phyloP scores from a whole-genome alignment of 257 asterid genomes.

The Solanum habrochaites region DNA sequence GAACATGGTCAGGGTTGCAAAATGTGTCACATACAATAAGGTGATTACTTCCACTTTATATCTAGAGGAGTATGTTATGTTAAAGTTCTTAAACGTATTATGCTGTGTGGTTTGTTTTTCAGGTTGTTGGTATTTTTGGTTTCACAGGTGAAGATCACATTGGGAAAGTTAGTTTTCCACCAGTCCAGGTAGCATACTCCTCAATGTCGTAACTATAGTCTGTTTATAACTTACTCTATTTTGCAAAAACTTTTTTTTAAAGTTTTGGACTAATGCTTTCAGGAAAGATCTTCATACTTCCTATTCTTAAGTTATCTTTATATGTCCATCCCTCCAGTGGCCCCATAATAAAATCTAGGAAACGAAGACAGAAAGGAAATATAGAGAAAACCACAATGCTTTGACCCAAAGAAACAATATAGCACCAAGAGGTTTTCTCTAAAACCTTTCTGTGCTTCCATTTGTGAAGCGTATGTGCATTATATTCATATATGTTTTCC shows the following conservation, averaged over 20 bases:
- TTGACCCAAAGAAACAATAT: background rate
- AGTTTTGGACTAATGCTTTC: background rate
- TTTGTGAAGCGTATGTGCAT: background rate
- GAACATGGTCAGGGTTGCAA: conserved; percentile 77
- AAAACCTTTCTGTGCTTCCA: background rate
- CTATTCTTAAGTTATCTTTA: background rate
- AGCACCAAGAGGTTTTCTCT: background rate
- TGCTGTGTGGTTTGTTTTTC: conserved; percentile 1
- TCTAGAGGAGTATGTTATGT: background rate
- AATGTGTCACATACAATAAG: conserved; percentile 88
- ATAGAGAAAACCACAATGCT: background rate
- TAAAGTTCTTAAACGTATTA: background rate
- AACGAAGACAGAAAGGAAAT: background rate
- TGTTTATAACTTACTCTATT: background rate
- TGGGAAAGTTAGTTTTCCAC: conserved; percentile 87
- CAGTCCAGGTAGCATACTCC: conserved; percentile 60
- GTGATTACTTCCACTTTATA: conserved; percentile 16
- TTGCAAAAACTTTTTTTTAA: background rate
- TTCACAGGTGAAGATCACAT: conserved; percentile 94
- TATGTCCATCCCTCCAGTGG: background rate
- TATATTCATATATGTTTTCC: background rate
- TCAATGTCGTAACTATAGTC: background rate
- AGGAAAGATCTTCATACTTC: background rate
- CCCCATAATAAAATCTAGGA: background rate
- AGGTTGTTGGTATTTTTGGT: conserved; percentile 92